phyloP scores from a whole-genome alignment of 2,329 filamentous ascomycete genomes.

The Fusarium phyllophilum region DNA sequence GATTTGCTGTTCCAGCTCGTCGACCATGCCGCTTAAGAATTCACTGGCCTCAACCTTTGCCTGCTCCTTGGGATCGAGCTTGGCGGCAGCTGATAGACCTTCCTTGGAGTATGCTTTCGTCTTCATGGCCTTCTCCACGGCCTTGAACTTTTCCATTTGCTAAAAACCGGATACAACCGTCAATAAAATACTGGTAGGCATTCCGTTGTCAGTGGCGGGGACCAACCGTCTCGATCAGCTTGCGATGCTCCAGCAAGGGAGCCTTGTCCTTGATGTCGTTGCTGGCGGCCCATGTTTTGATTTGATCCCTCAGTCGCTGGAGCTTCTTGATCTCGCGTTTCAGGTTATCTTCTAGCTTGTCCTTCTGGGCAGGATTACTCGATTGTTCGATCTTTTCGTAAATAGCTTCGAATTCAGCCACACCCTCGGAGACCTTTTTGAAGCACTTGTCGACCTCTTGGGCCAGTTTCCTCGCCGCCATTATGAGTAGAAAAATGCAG shows the following conservation, averaged over 20 bases:
- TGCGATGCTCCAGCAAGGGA: conserved; percentile 90
- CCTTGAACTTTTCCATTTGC: conserved; percentile 99
- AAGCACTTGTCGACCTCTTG: conserved; percentile 99
- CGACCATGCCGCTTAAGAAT: conserved; percentile 87
- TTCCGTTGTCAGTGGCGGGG: conserved; percentile 29
- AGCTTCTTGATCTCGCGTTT: conserved; percentile 99
- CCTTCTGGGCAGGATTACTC: conserved; percentile 92
- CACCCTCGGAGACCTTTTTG: conserved; percentile 96
- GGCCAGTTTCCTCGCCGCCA: conserved; percentile 95
- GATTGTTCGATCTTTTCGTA: conserved; percentile 98
- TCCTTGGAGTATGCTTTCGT: conserved; percentile 99
- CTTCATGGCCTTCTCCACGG: conserved; percentile 99
- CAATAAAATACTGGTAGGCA: conserved; percentile 24
- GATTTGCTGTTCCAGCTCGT: conserved; percentile 93
- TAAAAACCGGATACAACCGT: conserved; percentile 51
- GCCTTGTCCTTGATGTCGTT: conserved; percentile 99
- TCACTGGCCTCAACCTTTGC: conserved; percentile 90
- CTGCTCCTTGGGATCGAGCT: conserved; percentile 97
- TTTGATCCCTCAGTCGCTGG: conserved; percentile 95
- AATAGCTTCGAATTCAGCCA: conserved; percentile 90
- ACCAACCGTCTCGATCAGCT: conserved; percentile 95
- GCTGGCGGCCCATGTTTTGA: conserved; percentile 98
- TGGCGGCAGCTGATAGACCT: conserved; percentile 88
- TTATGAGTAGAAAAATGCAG: conserved; percentile 56
- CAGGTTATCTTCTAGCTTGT: conserved; percentile 96